Conservation (phyloP, 257 asterid genomes). For the Ligustrum vulgare region DNA sequence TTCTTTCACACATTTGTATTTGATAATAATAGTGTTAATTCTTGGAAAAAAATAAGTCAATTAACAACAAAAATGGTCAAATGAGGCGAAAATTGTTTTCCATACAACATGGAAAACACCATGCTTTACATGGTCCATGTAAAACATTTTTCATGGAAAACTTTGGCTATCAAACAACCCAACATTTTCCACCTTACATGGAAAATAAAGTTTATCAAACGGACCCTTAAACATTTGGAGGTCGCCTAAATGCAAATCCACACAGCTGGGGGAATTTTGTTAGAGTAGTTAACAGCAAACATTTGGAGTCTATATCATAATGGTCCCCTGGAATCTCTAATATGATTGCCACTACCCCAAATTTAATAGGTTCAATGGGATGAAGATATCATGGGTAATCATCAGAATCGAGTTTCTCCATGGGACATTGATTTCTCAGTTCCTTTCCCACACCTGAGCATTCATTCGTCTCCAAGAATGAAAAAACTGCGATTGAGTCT, state of each 20-base stretch:
- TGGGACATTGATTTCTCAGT: conserved; percentile 98
- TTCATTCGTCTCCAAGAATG: conserved; percentile 77
- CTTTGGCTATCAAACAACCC: too few relatives aligned
- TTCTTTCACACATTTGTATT: too few relatives aligned
- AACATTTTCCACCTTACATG: too few relatives aligned
- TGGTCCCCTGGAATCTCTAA: neutral
- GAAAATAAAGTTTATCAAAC: too few relatives aligned
- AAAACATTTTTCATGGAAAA: too few relatives aligned
- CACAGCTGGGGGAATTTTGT: neutral
- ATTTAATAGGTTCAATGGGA: conserved; percentile 90
- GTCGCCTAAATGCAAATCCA: neutral
- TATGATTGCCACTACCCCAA: conserved; percentile 15
- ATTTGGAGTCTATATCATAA: neutral
- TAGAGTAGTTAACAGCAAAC: neutral
- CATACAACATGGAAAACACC: too few relatives aligned
- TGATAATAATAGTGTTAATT: too few relatives aligned
- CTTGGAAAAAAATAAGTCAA: too few relatives aligned
- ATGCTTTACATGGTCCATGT: too few relatives aligned
- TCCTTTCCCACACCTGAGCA: conserved; percentile 63
- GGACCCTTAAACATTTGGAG: neutral
- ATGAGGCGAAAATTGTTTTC: too few relatives aligned
- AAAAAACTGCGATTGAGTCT: conserved; percentile 73
- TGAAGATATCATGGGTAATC: conserved; percentile 66
- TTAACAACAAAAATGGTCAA: too few relatives aligned
- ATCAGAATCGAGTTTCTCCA: conserved; percentile 91